Evolutionary conservation across 352 stramenopile species (phyloP).

Genomic region (Phytophthora hibernalis): DNA sequence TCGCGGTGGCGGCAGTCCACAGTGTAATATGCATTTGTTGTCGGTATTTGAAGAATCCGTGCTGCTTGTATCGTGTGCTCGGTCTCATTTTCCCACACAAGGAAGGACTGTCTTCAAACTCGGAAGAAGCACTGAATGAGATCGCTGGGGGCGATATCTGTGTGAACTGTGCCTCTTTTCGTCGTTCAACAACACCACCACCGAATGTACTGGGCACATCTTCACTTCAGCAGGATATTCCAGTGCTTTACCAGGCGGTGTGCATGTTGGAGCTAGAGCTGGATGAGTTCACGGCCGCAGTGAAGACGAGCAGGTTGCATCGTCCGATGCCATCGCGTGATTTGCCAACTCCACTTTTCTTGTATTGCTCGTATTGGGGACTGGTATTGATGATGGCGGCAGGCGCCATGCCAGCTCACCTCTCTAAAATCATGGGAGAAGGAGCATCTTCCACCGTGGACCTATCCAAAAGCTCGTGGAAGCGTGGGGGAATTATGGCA

Average conservation of each 20-base stretch:
- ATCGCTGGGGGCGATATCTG: slow-evolving; percentile 67
- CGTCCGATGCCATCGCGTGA: slow-evolving; percentile 38
- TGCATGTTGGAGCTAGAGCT: slow-evolving; percentile 63
- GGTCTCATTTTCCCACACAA: slow-evolving; percentile 80
- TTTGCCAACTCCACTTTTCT: slow-evolving; percentile 45
- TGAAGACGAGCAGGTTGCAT: slow-evolving; percentile 76
- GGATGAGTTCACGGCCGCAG: slow-evolving; percentile 60
- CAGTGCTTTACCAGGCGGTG: slow-evolving; percentile 63
- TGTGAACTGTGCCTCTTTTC: slow-evolving; percentile 48
- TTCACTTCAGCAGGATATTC: slow-evolving; percentile 75
- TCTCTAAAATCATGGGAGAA: slow-evolving; percentile 58
- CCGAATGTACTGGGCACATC: slow-evolving; percentile 21
- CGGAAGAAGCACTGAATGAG: slow-evolving; percentile 57
- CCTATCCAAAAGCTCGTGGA: slow-evolving; percentile 57
- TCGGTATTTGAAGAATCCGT: slow-evolving; percentile 71
- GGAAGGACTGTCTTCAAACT: slow-evolving; percentile 55
- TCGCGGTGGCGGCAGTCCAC: slow-evolving; percentile 75
- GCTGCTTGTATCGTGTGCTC: slow-evolving; percentile 73
- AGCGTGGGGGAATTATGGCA: slow-evolving; percentile 62
- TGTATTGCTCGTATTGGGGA: slow-evolving; percentile 80
- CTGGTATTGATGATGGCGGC: slow-evolving; percentile 61
- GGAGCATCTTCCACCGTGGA: slow-evolving; percentile 35
- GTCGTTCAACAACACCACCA: slow-evolving; percentile 14
- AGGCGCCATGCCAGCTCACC: slow-evolving; percentile 62
- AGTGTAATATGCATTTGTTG: slow-evolving; percentile 75